Conservation (phyloP, 768 basidiomycete genomes). For the Termitomyces sp. region DNA sequence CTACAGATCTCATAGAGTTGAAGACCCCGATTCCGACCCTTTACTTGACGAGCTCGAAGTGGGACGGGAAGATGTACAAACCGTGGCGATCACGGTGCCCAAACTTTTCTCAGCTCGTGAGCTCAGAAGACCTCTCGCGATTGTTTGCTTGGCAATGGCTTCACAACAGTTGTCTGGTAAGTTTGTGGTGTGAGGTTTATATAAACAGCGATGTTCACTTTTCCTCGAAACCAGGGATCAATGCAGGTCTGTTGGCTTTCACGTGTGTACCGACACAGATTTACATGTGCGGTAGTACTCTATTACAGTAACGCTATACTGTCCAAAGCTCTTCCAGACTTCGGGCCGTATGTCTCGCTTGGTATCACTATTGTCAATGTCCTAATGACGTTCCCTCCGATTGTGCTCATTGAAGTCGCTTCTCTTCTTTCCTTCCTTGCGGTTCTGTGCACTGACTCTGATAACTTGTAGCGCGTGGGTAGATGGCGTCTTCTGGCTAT, state of each 20-base stretch:
- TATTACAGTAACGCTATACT: constrained; percentile 93
- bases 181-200: not conserved
- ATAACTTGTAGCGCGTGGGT: constrained; percentile 56
- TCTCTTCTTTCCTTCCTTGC: constrained; percentile 1
- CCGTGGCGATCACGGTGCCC: constrained; percentile 42
- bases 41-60: constrained; percentile 32
- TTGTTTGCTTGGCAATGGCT: constrained; percentile 68
- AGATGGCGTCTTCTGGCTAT: constrained; percentile 63
- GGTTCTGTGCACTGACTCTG: not conserved
- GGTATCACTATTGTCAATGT: constrained; percentile 85
- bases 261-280: not conserved
- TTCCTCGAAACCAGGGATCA: constrained; percentile 54
- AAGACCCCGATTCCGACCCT: constrained; percentile 34
- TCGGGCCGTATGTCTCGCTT: constrained; percentile 79
- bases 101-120: constrained; percentile 50
- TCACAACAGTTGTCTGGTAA: constrained; percentile 78
- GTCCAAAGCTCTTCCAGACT: constrained; percentile 69
- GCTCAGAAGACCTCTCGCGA: constrained; percentile 58
- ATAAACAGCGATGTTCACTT: not conserved
- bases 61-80: constrained; percentile 21
- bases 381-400: constrained; percentile 80
- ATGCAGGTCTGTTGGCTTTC: constrained; percentile 47
- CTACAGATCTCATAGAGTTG: not conserved
- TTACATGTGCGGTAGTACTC: constrained; percentile 49
- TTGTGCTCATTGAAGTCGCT: constrained; percentile 79